Evolutionary conservation across 345 rosid species (phyloP).

Genomic region (Bruguiera parviflora): DNA sequence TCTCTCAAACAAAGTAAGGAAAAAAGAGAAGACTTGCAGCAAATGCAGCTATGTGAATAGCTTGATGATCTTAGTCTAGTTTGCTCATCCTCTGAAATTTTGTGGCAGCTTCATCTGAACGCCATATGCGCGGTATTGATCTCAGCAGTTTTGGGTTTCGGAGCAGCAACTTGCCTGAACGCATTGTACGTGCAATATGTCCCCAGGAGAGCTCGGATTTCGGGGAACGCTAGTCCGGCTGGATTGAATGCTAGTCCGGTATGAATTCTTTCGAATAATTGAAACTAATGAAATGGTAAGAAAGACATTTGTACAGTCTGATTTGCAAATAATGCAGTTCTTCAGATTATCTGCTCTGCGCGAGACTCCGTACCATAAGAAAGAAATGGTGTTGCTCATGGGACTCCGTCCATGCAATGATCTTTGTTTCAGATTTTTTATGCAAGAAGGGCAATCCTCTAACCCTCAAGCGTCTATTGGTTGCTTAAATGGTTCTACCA

Average conservation of each 20-base stretch:
- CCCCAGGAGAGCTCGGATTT: conserved; percentile 41
- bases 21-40: not conserved
- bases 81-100: not conserved
- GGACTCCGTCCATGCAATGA: no score
- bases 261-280: conserved; percentile 17
- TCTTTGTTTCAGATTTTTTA: no score
- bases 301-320: no score
- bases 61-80: not conserved
- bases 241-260: conserved; percentile 30
- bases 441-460: no score
- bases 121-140: conserved; percentile 59
- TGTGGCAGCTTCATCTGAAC: conserved; percentile 62
- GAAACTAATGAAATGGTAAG: no score
- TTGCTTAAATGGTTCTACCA: not conserved
- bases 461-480: no score
- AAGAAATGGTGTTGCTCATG: no score
- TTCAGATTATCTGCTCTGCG: no score
- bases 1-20: not conserved
- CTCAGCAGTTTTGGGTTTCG: conserved; percentile 70
- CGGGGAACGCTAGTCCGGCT: conserved; percentile 38
- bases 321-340: no score
- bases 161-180: conserved; percentile 72
- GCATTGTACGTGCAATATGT: conserved; percentile 48
- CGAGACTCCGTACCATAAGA: no score
- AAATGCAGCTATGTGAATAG: not conserved